Conservation (phyloP, 345 rosid genomes). For the Salix purpurea region DNA sequence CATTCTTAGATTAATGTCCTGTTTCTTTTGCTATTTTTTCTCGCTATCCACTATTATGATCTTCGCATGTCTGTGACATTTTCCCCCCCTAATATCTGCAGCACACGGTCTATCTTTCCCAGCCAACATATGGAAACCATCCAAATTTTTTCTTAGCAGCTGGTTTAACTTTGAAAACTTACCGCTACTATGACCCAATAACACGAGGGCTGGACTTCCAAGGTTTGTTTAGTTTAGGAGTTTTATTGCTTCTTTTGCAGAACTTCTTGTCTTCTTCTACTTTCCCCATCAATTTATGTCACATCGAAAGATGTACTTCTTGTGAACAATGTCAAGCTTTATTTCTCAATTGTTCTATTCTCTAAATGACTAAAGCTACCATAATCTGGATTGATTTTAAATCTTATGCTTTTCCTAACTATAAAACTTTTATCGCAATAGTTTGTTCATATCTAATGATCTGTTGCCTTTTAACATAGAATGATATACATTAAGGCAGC, state of each 20-base stretch:
- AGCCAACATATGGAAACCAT: slow-evolving; percentile 41
- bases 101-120: slow-evolving; percentile 35
- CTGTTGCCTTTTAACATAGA: background rate
- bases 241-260: background rate
- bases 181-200: slow-evolving; percentile 45
- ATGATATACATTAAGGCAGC: background rate
- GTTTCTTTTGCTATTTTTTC: background rate
- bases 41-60: background rate
- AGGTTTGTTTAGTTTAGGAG: slow-evolving; percentile 26
- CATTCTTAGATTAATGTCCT: background rate
- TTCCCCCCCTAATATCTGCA: slow-evolving; percentile 17
- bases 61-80: background rate
- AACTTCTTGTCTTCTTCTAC: background rate
- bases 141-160: slow-evolving; percentile 36
- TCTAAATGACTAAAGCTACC: background rate
- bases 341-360: background rate
- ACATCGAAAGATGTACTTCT: background rate
- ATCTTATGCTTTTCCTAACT: background rate
- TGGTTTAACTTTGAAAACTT: slow-evolving; percentile 35
- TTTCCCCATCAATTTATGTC: background rate
- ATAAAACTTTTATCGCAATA: background rate
- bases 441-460: background rate
- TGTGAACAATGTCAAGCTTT: background rate
- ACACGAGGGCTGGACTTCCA: slow-evolving; percentile 41
- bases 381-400: background rate